These are phyloP conservation scores for Xylariales sp. DNA, from an alignment of 2,329 filamentous ascomycete genomes.

Conservation along the genomic window DNA sequence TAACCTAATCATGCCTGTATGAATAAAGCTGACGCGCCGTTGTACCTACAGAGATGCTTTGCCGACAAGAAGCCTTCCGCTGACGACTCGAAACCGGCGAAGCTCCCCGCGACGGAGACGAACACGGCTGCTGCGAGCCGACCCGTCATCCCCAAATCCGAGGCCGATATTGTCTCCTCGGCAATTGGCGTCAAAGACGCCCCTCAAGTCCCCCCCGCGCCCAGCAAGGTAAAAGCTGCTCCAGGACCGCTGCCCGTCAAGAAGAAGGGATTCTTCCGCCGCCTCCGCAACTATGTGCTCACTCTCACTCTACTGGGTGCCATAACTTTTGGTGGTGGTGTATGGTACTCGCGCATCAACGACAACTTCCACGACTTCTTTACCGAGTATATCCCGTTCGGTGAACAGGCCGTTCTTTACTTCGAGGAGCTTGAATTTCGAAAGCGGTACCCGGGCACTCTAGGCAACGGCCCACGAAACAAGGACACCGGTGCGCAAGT, in stretches of 20 bases:
- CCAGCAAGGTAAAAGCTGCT: constrained; percentile 51
- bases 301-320: constrained; percentile 81
- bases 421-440: constrained; percentile 95
- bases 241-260: constrained; percentile 52
- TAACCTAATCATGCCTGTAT: neutral
- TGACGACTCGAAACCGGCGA: constrained; percentile 60
- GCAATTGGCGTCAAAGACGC: constrained; percentile 54
- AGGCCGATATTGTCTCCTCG: constrained; percentile 53
- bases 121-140: constrained; percentile 60
- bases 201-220: constrained; percentile 56
- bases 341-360: constrained; percentile 91
- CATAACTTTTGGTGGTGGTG: constrained; percentile 84
- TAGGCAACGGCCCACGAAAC: constrained; percentile 61
- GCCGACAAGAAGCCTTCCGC: constrained; percentile 65
- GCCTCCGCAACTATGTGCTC: constrained; percentile 81
- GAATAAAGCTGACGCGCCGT: constrained; percentile 24
- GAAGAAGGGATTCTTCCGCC: constrained; percentile 75
- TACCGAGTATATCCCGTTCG: constrained; percentile 94
- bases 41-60: constrained; percentile 63
- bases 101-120: constrained; percentile 66
- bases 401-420: constrained; percentile 93
- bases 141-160: constrained; percentile 54
- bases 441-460: constrained; percentile 76
- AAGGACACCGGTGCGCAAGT: constrained; percentile 75
- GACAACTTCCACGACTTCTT: constrained; percentile 99